These are phyloP conservation scores for Cytospora piceae DNA, from an alignment of 2,329 filamentous ascomycete genomes.

Conservation along the genomic window DNA sequence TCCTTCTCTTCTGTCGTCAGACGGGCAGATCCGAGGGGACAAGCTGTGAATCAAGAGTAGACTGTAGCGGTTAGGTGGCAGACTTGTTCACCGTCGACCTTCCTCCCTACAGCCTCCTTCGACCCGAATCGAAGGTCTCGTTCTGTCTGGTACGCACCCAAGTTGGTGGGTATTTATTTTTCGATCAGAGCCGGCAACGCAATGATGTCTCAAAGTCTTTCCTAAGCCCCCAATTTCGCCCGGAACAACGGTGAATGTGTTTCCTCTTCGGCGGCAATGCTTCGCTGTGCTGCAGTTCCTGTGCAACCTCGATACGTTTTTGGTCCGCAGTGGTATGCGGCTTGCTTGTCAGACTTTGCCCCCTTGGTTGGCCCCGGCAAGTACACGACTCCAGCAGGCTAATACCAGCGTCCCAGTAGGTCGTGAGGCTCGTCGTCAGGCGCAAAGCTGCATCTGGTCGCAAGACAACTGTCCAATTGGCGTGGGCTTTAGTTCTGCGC, in stretches of 20 bases:
- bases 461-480: constrained; percentile 20
- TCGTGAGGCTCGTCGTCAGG: constrained; percentile 22
- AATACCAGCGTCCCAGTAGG: constrained; percentile 6
- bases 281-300: constrained; percentile 28
- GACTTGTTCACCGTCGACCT: constrained; percentile 21
- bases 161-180: constrained; percentile 27
- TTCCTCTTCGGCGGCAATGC: constrained; percentile 26
- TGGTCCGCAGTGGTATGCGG: constrained; percentile 22
- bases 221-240: constrained; percentile 13
- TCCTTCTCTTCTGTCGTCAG: constrained; percentile 18
- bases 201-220: constrained; percentile 46
- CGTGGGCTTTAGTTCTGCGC: constrained; percentile 6
- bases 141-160: constrained; percentile 21
- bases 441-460: constrained; percentile 24
- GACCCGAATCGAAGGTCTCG: constrained; percentile 17
- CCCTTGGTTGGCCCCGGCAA: constrained; percentile 5
- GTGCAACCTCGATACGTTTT: constrained; percentile 25
- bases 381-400: constrained; percentile 11
- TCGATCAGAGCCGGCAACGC: constrained; percentile 60
- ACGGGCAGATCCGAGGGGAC: constrained; percentile 5
- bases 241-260: constrained; percentile 12
- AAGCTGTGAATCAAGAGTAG: constrained; percentile 2
- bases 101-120: constrained; percentile 18
- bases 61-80: constrained; percentile 8
- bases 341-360: constrained; percentile 13